Evolutionary conservation across 169 alveolate genomes (phyloP).

Genomic region (Theileria orientalis): DNA sequence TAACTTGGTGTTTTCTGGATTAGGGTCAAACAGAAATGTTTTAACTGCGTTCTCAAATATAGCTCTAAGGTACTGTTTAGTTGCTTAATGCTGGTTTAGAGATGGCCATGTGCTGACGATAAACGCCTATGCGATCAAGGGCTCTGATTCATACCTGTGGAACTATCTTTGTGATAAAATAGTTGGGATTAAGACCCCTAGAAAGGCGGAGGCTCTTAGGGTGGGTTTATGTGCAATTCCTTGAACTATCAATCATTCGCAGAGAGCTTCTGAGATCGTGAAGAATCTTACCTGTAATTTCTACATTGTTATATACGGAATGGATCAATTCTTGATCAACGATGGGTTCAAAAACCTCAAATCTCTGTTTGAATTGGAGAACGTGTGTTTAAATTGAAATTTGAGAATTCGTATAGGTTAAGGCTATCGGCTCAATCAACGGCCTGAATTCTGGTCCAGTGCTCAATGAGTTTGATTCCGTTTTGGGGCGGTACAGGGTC

Average conservation of each 20-base stretch:
- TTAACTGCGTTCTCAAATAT: conserved; percentile 21
- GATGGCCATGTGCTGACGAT: conserved; percentile 38
- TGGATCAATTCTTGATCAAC: conserved; percentile 28
- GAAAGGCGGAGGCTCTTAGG: conserved; percentile 1
- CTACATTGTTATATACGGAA: conserved; percentile 38
- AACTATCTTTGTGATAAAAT: conserved; percentile 11
- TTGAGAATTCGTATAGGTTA: conserved; percentile 24
- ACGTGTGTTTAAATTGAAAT: background rate
- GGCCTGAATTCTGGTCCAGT: conserved; percentile 41
- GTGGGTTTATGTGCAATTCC: too few relatives aligned
- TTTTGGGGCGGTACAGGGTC: conserved; percentile 18
- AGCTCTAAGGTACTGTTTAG: conserved; percentile 34
- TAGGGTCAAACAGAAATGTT: conserved; percentile 53
- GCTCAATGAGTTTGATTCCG: background rate
- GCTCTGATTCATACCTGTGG: conserved; percentile 23
- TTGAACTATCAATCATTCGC: background rate
- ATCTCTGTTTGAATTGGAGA: background rate
- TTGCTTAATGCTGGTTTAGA: background rate
- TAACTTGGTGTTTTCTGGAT: conserved; percentile 49
- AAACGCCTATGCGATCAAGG: conserved; percentile 31
- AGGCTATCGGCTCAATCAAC: conserved; percentile 49
- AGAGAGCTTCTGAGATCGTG: conserved; percentile 4
- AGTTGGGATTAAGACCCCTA: background rate
- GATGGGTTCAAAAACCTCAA: conserved; percentile 15
- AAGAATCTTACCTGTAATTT: background rate